Evolutionary conservation across 1,284 basidiomycete species (phyloP), one percentile per base, ranked within the genome.

Genomic region (Cutaneotrichosporon sp.): DNA sequence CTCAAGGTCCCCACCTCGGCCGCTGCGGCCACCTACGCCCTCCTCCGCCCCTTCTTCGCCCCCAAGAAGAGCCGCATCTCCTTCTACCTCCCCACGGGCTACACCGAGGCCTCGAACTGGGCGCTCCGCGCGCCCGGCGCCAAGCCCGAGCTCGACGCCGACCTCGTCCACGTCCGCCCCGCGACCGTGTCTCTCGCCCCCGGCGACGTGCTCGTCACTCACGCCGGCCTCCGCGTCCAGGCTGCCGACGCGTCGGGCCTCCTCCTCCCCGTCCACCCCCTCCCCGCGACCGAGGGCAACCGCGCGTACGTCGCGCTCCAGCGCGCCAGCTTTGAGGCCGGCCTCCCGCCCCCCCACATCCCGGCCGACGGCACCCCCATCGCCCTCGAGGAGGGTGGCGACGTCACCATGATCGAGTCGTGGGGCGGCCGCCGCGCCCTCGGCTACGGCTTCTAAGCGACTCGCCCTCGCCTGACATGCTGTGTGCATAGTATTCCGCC

Each of bases 101-200:
- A 78, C 62, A 72, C 76, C 52, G 60, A 66, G 22, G 50, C 68
- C 0, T 51, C 60, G 45, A 78, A 78, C 65, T 78, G 76, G 76
- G 25, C 42, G 1, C 53, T 73, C 16, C 55, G 55, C 52, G 27
- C 29, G 4, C 29, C 59, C 22, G 43, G 46, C 24, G 34, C 24
- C 31, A 34, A 52, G 16, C 42, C 54, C 36, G 38, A 61, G 25
- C 18, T 60, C 11, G 59, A 59, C 36, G 72, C 75, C 16, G 70
- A 74, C 49, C 55, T 73, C 8, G 50, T 54, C 10, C 68, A 63
- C 54, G 59, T 69, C 11, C 59, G 61, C 36, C 64, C 67, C 10
- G 47, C 58, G 8, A 31, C 68, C 18, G 67, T 72, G 22, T 42
- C 58, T 10, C 66, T 78, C 22, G 57, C 62, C 18, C 71, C 76